Percentiles rank a stretch among this genome's conserved stretches.
These are phyloP conservation scores for Sporothrix brasiliensis DNA, from an alignment of 2,329 filamentous ascomycete genomes.

Conservation along the genomic window DNA sequence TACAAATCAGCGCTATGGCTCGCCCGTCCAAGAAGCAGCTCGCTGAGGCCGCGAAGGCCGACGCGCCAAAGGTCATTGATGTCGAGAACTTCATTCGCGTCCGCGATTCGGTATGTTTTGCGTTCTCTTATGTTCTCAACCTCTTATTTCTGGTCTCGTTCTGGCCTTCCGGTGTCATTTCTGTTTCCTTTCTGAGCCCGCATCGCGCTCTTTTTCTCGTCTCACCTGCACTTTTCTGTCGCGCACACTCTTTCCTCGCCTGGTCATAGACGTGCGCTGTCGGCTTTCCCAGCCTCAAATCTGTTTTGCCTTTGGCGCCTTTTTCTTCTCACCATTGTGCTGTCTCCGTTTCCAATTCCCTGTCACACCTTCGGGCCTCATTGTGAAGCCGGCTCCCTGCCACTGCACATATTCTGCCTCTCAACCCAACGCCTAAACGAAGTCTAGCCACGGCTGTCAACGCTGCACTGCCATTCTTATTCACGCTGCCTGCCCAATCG, in stretches of 20 bases:
- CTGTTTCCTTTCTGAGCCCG: background rate
- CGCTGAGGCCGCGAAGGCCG: conserved; percentile 40
- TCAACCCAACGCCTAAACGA: too few relatives aligned
- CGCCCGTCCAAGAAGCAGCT: conserved; percentile 39
- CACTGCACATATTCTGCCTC: too few relatives aligned
- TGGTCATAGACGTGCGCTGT: background rate
- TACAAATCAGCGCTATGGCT: conserved; percentile 37
- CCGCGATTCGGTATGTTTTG: conserved; percentile 72
- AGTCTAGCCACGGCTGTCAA: too few relatives aligned
- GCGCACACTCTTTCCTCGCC: background rate
- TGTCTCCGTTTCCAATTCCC: background rate
- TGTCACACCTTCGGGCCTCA: background rate
- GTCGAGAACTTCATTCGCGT: conserved; percentile 78
- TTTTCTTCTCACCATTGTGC: background rate
- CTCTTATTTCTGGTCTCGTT: conserved; percentile 23
- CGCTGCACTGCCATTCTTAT: too few relatives aligned
- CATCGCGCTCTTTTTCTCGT: background rate
- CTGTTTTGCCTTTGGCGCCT: background rate
- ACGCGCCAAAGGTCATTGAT: conserved; percentile 57
- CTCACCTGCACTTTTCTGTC: background rate
- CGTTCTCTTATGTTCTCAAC: conserved; percentile 33
- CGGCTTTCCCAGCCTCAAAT: background rate
- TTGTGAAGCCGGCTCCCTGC: background rate
- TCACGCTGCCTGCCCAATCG: too few relatives aligned
- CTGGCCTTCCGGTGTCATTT: conserved; percentile 25